Base-by-base conservation (phyloP, 2,329 filamentous ascomycete genomes). In the Herpotrichia juniperi region DNA sequence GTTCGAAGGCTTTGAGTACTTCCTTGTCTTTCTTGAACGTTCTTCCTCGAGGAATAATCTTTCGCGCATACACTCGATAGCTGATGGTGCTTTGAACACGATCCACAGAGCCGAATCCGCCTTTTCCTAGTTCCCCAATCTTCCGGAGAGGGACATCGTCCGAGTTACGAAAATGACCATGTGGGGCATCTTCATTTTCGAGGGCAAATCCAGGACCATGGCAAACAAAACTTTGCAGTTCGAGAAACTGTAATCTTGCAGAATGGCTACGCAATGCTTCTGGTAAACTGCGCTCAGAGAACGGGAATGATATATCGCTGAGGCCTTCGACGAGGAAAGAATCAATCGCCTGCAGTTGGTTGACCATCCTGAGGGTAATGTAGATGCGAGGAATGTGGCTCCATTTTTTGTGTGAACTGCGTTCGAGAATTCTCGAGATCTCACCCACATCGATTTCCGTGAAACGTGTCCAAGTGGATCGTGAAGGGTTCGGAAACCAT, bases 31-130 rank as follows among this genome's bases (percentile, higher is more conserved):
- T 46, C 42, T 48, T 28, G 54, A 66, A 49, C 21, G 43, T 42
- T 7, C 31, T 17, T 31, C 51, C 49, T 31, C 64, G 53, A 28
- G 48, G 51, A 17, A 73, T 56, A 10, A 55, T 56, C 50, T 73
- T 73, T 14, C 58, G 54, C 14, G 68, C 69, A 45, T 64, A 71
- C 31, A 63, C 52, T 16, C 51, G 62, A 17, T 50, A 53, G 42
- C 56, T 67, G 40, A 65, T 55, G 22, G 26, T 21, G 39, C 59
- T 69, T 8, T 62, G 24, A 4, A 68, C 60, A 40, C 50, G 56
- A 26, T 68, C 61, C 12, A 73, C 66, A 40, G 54, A 46, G 11
- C 64, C 61, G 51, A 51, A 64, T 8, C 54, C 54, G 14, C 69
- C 64, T 10, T 12, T 32, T 10, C 65, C 66, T 19, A 69, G 59